Evolutionary conservation across 2,329 filamentous ascomycete species (phyloP), one percentile per base, ranked within the genome.

Genomic region (Neurospora sp.): DNA sequence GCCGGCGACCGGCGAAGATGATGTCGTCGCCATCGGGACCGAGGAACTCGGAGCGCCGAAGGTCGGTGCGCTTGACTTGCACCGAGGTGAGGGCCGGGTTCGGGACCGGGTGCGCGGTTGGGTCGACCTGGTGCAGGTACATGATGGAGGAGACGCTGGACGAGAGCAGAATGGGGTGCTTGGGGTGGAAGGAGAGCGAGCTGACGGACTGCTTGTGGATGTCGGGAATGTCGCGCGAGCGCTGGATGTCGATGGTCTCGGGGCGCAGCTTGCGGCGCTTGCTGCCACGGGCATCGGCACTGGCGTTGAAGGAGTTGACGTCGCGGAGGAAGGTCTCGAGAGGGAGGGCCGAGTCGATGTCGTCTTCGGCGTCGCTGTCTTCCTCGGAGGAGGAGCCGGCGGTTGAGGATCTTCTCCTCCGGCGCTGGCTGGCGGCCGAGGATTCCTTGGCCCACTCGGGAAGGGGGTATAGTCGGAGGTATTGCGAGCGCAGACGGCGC

Each of bases 61-160:
- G 85, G n/a, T 94, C 92, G 0, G 93, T 95, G 73, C 88, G 87
- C 77, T 90, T 90, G 77, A 97, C 87, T 79, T 97, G 93, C 28
- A 98, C 87, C 15, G 93, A 96, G 1, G 95, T 97, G 70, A 98
- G 86, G 46, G 94, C 89, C 8, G 95, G 96, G 79, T 98, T 96
- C 19, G 93, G 92, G 40, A 88, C 91, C 42, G 91, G 90, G 76
- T 88, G 87, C 33, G 90, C 91, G 68, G 87, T 88, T 62, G 91
- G 91, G 46, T 91, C 90, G 75, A 98, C 88, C 78, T 97, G 94
- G 80, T 99, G 94, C 66, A 99, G 86, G 79, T 91, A 93, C 69
- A 98, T 85, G 4, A 94, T 91, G 23, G 93, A 93, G 68, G 93
- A 92, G 69, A 90, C 91, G 71, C 94, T 96, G 13, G 93, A 93